These are phyloP conservation scores for Acanthamoeba lenticulata DNA, from an alignment of 208 protist species.

Conservation along the genomic window DNA sequence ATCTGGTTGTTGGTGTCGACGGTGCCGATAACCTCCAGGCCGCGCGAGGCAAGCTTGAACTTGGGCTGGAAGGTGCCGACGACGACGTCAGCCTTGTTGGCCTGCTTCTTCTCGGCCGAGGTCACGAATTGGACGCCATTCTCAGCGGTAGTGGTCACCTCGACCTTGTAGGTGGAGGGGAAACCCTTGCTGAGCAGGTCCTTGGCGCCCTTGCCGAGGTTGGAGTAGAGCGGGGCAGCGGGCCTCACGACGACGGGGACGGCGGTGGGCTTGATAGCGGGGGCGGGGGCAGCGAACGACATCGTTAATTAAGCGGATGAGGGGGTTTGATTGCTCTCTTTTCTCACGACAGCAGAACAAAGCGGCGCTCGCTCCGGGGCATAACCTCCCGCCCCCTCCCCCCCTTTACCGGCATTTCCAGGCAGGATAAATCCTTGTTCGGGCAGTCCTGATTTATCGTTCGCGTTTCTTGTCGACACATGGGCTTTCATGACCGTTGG, in stretches of 20 bases:
- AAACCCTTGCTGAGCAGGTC: conserved; percentile 59
- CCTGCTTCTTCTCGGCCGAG: conserved; percentile 39
- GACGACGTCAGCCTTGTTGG: conserved; percentile 34
- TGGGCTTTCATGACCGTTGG: no score
- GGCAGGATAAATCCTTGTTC: no score
- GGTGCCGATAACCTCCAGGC: not conserved
- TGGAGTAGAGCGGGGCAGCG: not conserved
- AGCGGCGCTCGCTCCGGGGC: no score
- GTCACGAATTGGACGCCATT: not conserved
- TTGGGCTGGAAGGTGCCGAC: conserved; percentile 39
- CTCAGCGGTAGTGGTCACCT: conserved; percentile 48
- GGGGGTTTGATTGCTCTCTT: not conserved
- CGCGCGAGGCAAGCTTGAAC: not conserved
- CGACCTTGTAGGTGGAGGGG: conserved; percentile 48
- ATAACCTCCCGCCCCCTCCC: no score
- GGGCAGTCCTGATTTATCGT: no score
- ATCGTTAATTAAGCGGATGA: not conserved
- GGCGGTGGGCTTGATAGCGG: not conserved
- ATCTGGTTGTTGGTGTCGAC: not conserved
- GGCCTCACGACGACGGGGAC: not conserved
- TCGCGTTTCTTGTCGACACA: no score
- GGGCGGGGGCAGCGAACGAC: not conserved
- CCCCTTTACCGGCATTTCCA: no score
- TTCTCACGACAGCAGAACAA: not conserved
- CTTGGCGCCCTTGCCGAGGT: conserved; percentile 48